Base-by-base conservation (phyloP, 106 monocot genomes). In the Agapanthus africanus region DNA sequence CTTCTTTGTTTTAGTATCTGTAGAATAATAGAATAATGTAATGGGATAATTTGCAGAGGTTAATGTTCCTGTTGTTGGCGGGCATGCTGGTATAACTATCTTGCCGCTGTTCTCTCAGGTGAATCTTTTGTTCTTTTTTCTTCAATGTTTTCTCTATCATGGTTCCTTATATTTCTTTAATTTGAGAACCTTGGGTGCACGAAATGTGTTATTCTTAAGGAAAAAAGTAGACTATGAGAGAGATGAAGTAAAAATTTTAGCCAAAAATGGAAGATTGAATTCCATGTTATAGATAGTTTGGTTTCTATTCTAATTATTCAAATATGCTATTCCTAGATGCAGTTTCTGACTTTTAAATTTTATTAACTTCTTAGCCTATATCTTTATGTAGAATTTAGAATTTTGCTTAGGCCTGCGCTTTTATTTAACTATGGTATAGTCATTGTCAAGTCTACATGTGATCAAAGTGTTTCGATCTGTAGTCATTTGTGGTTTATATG, bases 61-160 rank as follows among this genome's bases (percentile, higher is more conserved):
- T 46, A 82, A 91, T 80, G 95, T 91, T 33, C 88, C 95, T 49
- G 95, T 95, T 54, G 95, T 95, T 59, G 94, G 91, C 41, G 94
- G 94, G 10, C 94, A 95, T 67, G 94, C 94, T 13, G 94, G 94
- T 35, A 77, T 95, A 39, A 95, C 95, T 60, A 95, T 95, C 57
- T 77, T 95, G 67, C 95, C 95, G 37, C 78, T 95, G 35, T 95
- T 95, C 59, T 95, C 95, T 22, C 95, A 95, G 91, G 95, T 88
- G 69, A 47, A 31, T 16, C n/a, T 49, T 65, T n/a, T 65, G 19
- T 26, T 44, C 10, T n/a, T n/a, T n/a, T n/a, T n/a, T 44, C 6
- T 9, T 44, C 16, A 14, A 44, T 14, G 44, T 9, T 44, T 14
- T 31, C 9, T 22, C 0, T 11, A 32, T 31, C 14, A 0, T 59